A percentile compares a stretch with the other conserved stretches of the same genome.
Evolutionary conservation across 108 stramenopile genomes (phyloP).

Genomic region (Cyclotella choctawhatcheeana): DNA sequence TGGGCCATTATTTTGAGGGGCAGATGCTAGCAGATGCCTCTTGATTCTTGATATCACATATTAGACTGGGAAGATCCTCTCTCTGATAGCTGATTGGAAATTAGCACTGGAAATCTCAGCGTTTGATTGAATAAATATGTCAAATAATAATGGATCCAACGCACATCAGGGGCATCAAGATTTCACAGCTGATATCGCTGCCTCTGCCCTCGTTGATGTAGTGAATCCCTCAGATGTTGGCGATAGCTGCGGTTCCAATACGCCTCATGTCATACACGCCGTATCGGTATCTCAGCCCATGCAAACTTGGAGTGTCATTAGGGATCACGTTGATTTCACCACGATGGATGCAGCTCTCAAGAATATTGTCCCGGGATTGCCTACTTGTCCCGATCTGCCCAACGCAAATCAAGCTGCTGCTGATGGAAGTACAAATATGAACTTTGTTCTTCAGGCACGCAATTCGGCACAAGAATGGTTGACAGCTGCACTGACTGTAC

Average conservation of each 20-base stretch:
- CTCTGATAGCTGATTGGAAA: neutral
- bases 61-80: too few relatives aligned
- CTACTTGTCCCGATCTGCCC: conserved; percentile 51
- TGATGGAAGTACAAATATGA: conserved; percentile 26
- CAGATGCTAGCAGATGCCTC: too few relatives aligned
- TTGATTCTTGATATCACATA: too few relatives aligned
- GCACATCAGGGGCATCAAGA: conserved; percentile 9
- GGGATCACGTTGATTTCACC: conserved; percentile 80
- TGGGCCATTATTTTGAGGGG: too few relatives aligned
- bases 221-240: neutral
- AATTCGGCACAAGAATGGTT: conserved; percentile 79
- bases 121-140: neutral
- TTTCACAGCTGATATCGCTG: conserved; percentile 16
- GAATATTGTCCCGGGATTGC: conserved; percentile 37
- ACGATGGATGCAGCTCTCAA: conserved; percentile 59
- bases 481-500: conserved; percentile 57
- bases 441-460: conserved; percentile 54
- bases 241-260: neutral
- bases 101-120: neutral
- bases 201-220: conserved; percentile 3
- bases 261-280: conserved; percentile 67
- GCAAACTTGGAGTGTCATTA: conserved; percentile 86
- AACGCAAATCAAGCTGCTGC: neutral
- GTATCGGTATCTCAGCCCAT: conserved; percentile 82
- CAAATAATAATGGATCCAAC: conserved; percentile 6